Base-by-base conservation (phyloP, 345 rosid species). In the Gossypium turneri region DNA sequence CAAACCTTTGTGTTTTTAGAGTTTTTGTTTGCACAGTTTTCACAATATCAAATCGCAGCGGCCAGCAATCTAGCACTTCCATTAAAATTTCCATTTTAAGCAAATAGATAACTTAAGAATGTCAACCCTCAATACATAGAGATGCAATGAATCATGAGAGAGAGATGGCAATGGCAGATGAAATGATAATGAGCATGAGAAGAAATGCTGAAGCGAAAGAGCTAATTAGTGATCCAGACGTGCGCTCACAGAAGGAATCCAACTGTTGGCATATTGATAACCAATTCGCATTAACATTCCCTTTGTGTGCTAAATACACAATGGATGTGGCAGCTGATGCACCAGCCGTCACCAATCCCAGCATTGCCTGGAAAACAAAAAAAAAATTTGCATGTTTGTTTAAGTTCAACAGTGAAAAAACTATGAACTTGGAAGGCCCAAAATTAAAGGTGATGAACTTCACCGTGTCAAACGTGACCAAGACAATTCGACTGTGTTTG, bases 211-310 rank as follows among this genome's bases (percentile, higher is more conserved):
- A 85, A 8, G 69, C 71, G 52, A 92, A 90, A 20, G 97, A 92
- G 62, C 92, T 95, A 0, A 94, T 62, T 73, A 92, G 81, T 27
- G 93, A 88, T 19, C 90, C 97, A 0, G 92, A 84, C 22, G 82
- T 82, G 22, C 86, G 82, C 53, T 59, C 41, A 13, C 64, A 59
- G 9, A 59, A 59, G n/a, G 64, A 59, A 25, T 59, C 61, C 76
- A 84, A 84, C 45, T 85, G 94, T 38, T 78, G 88, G 82, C 98
- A 94, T 52, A 94, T 74, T 0, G 92, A 78, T 0, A 76, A 27
- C 97, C 98, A 90, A 20, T 90, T 85, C 5, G 90, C 82, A 0
- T 47, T 82, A 9, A 52, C 10, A 25, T 87, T 85, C 66, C 92
- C 92, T 38, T 87, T 13, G 78, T 84, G 88, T 63, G 92, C 90